Percentiles rank a stretch among this genome's conserved stretches.
Conservation (phyloP, 495 filamentous ascomycete genomes). For the Talaromyces nanjingensis region DNA sequence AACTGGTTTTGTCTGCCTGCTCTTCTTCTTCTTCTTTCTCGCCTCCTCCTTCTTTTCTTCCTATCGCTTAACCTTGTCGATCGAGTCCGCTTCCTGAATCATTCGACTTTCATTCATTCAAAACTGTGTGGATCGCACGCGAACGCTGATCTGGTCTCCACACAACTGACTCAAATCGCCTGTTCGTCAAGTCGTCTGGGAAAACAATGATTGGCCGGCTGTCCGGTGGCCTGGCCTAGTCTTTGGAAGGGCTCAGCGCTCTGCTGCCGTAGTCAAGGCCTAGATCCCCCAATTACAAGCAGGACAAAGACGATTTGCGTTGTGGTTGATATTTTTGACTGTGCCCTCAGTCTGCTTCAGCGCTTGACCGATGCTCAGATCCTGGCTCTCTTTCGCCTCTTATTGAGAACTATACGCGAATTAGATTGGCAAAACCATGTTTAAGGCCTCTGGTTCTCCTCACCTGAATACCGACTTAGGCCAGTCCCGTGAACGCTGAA, state of each 20-base stretch:
- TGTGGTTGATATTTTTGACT: neutral
- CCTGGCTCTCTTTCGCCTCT: neutral
- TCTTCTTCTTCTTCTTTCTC: slow-evolving; percentile 8
- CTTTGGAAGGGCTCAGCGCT: neutral
- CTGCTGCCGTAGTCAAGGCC: neutral
- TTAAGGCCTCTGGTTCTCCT: neutral
- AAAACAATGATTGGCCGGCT: slow-evolving; percentile 2
- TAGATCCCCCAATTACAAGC: neutral
- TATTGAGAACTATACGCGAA: neutral
- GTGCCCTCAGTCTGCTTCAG: neutral
- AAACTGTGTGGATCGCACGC: neutral
- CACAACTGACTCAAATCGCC: neutral
- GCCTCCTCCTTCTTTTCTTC: slow-evolving; percentile 7
- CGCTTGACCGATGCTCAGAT: neutral
- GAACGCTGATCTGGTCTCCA: slow-evolving; percentile 3
- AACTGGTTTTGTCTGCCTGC: neutral
- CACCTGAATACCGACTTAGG: slow-evolving; percentile 1
- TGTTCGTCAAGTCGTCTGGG: neutral
- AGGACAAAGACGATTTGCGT: neutral
- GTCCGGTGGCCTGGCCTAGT: neutral
- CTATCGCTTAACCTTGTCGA: neutral
- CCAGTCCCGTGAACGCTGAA: slow-evolving; percentile 7
- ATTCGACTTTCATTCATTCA: neutral
- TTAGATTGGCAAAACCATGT: neutral
- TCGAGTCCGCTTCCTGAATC: neutral